Evolutionary conservation across 495 filamentous ascomycete species (phyloP), one percentile per base, ranked within the genome.

Genomic region (Neurospora sp.): DNA sequence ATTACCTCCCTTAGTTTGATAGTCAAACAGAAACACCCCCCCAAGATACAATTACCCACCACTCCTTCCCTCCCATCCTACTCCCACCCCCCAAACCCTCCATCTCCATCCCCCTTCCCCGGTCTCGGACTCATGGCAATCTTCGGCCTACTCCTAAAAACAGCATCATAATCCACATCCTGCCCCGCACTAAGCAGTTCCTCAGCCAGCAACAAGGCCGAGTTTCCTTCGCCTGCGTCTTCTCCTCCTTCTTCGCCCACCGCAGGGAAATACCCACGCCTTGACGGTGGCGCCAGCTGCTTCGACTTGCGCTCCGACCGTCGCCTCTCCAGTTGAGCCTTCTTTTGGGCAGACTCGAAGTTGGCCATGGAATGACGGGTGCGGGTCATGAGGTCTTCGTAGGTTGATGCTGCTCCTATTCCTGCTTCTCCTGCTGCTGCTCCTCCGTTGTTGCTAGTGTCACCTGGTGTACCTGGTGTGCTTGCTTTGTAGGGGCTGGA

Each of bases 81-180:
- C 20, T 61, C 53, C 53, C 53, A 65, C 53, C 4, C 69, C 27
- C 27, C 40, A 71, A 45, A 69, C 20, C 72, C 68, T 74, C 72
- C 35, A 37, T 37, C 59, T 61, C 75, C 75, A 78, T 70, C 78
- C 53, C 65, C 70, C 75, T 75, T 81, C 9, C 68, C 75, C 9
- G 90, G 90, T 39, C 88, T 90, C n/a, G 93, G 92, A 82, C 94
- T 96, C 8, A 85, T 85, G 70, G 89, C 91, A 71, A 97, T 86
- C 74, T 90, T 91, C 2, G 94, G 94, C 73, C 94, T 81, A 45
- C 92, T 93, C 82, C 90, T 94, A 81, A 97, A 97, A 1, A 97
- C 90, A 70, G 91, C 92, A 69, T 92, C 91, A 78, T 96, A 94
- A 75, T 91, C 90, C 78, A 94, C 93, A 72, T 92, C 91, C 18